Evolutionary conservation across 495 filamentous ascomycete species (phyloP), one percentile per base, ranked within the genome.

Genomic region (Haplographium delicatum): DNA sequence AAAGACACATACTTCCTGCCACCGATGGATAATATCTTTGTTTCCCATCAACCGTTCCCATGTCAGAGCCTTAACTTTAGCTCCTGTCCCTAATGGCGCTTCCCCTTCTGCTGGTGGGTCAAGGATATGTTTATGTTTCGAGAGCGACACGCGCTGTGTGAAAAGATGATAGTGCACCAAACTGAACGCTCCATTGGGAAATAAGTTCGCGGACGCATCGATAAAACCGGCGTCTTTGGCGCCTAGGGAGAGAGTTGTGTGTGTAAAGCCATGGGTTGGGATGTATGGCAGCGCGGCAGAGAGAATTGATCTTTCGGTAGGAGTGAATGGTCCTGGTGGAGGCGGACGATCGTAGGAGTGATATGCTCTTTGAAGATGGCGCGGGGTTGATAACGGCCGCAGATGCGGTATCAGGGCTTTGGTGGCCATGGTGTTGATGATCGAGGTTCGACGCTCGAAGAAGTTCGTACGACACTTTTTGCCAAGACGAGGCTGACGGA

Each of bases 141-240:
- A 65, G 9, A 79, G 62, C 19, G 62, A 65, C 30, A 68, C 56
- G 30, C 76, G 65, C 59, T 89, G 79, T 47, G 72, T 84, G 5
- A 83, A 76, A 0, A 96, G 78, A 68, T 93, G 87, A 62, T 86
- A 97, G 4, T 78, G 78, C 44, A 96, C 81, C 13, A 98, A 73
- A 47, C 85, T 82, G 68, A 95, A 95, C 46, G 80, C 79, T 11
- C 83, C 88, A 23, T 80, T 72, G 22, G 90, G 83, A 44, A 98
- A 78, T 1, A 97, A 65, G 59, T 90, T 91, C 30, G 84, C 77
- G 15, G 85, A 88, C 56, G 89, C 85, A 61, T 93, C 88, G 35
- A 89, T 84, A 67, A 91, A 95, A 40, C 89, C 87, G 23, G 79
- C 80, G 58, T 91, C 87, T 58, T 83, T 82, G 33, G 87, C 86